phyloP scores from a whole-genome alignment of 2,329 filamentous ascomycete species.

The Colletotrichum ledebouriae region DNA sequence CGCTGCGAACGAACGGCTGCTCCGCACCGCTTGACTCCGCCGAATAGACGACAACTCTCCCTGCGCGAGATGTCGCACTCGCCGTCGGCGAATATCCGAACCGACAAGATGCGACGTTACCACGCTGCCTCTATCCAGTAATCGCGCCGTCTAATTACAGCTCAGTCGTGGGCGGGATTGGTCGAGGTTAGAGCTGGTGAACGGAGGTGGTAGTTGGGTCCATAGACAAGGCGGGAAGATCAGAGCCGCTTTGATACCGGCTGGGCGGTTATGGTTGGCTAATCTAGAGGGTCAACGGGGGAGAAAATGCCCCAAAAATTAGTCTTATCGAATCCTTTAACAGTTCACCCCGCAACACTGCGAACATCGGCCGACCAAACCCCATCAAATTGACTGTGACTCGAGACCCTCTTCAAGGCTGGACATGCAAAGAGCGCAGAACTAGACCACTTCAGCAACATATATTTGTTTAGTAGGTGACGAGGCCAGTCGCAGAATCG shows the following conservation, averaged over 20 bases:
- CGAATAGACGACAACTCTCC: conserved; percentile 26
- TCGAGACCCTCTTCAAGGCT: background rate
- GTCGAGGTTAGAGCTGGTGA: background rate
- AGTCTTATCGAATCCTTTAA: conserved; percentile 24
- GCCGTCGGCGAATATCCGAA: conserved; percentile 34
- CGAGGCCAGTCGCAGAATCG: background rate
- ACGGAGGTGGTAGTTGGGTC: background rate
- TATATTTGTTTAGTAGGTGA: background rate
- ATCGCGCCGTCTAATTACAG: background rate
- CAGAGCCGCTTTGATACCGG: conserved; percentile 13
- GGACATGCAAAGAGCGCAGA: background rate
- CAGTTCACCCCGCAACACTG: conserved; percentile 19
- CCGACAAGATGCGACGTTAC: conserved; percentile 26
- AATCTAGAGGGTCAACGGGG: background rate
- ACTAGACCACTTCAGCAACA: background rate
- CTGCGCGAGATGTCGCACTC: conserved; percentile 12
- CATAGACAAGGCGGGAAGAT: background rate
- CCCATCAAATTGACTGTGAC: background rate
- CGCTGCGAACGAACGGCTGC: background rate
- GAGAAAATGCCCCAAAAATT: background rate
- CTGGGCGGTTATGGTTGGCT: conserved; percentile 15
- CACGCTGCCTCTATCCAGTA: background rate
- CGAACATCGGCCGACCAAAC: conserved; percentile 19
- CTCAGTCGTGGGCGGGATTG: no score
- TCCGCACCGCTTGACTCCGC: conserved; percentile 32